These are phyloP conservation scores for Naganishia kalamii DNA, from an alignment of 768 basidiomycete genomes.

Conservation along the genomic window DNA sequence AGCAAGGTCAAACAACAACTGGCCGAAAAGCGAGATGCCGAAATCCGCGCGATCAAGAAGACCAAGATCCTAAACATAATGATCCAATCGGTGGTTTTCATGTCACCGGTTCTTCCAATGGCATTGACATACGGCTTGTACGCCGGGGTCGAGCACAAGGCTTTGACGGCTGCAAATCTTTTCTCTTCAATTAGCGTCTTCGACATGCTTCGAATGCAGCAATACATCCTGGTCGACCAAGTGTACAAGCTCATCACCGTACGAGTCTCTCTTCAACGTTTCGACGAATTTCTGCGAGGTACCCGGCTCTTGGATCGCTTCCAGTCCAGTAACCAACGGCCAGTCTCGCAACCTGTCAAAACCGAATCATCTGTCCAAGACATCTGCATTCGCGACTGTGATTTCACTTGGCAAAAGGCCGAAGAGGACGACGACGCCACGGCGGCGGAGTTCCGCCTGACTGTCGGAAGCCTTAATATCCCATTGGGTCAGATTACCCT, in stretches of 20 bases:
- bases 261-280: slow-evolving; percentile 62
- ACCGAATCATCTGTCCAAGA: neutral
- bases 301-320: slow-evolving; percentile 46
- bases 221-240: slow-evolving; percentile 22
- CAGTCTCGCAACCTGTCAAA: neutral
- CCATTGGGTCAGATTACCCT: slow-evolving; percentile 46
- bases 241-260: slow-evolving; percentile 44
- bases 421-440: slow-evolving; percentile 13
- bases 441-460: slow-evolving; percentile 6
- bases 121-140: slow-evolving; percentile 59
- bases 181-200: slow-evolving; percentile 60
- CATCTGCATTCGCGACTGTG: neutral
- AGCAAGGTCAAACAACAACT: slow-evolving; percentile 54
- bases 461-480: slow-evolving; percentile 46
- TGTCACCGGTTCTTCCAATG: slow-evolving; percentile 64
- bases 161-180: slow-evolving; percentile 49
- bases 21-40: slow-evolving; percentile 57
- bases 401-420: slow-evolving; percentile 49
- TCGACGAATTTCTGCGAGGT: slow-evolving; percentile 52
- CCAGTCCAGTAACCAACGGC: slow-evolving; percentile 16
- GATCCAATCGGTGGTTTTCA: slow-evolving; percentile 49
- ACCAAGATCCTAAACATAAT: slow-evolving; percentile 53
- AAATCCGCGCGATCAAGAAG: slow-evolving; percentile 56
- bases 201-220: slow-evolving; percentile 56
- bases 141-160: slow-evolving; percentile 48